Evolutionary conservation across 331 rosid species (phyloP), one percentile per base, ranked within the genome.

Genomic region (Erythrophleum ivorense): DNA sequence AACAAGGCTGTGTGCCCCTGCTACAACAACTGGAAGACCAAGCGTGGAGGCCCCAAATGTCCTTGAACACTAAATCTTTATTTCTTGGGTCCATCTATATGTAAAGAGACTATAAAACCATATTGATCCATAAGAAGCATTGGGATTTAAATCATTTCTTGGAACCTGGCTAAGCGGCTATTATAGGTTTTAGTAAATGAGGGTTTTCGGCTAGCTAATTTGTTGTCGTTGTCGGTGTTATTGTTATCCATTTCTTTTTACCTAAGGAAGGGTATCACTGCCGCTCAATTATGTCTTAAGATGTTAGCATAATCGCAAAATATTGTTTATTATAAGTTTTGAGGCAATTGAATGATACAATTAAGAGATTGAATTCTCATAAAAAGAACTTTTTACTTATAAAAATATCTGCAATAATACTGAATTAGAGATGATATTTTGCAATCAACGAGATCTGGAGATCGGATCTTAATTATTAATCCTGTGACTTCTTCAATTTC

Each of bases 11-110:
- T 83, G 58, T 90, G 92, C 46, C 92, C 94, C 41, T 90, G 94
- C 83, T 90, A 87, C 87, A 90, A 85, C 90, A 88, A 90, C 84
- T 81, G 88, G 90, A 90, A 90, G 87, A 88, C 87, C 82, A 80
- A 80, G 86, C 77, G 82, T 38, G 94, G 88, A 81, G 92, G 94
- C 69, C 94, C 94, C 64, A 90, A 90, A 73, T 90, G 94, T 71
- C 94, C 94, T 86, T 86, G 69, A 85, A 75, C 16, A 13, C 34
- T 40, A 4, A 24, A 24, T 24, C 29, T 43, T 5, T 43, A 5
- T 1, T 43, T 43, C 5, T 1, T 43, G 3, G 9, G 9, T 43
- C 48, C 48, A 43, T 43, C 48, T 43, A 43, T 43, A 43, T 5
- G 5, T 43, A 6, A 5, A 5, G 48, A 43, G 40, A 43, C 9